A percentile compares a stretch with the other conserved stretches of the same genome.
Conservation (phyloP, 2,329 filamentous ascomycete genomes). For the Sporothrix inflata region DNA sequence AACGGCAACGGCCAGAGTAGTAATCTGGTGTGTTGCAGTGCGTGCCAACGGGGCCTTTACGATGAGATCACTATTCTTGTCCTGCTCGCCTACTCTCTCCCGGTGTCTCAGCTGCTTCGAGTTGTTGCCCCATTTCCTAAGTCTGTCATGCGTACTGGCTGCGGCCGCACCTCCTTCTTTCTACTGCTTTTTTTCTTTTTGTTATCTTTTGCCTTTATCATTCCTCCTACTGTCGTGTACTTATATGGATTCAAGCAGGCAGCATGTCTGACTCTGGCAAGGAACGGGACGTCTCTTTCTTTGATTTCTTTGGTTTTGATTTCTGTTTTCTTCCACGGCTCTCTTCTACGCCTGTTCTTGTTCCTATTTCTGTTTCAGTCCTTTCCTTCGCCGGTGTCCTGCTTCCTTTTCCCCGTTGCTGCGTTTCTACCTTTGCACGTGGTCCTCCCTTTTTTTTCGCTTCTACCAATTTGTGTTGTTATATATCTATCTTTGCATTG, state of each 20-base stretch:
- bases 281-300: not conserved
- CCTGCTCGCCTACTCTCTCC: not conserved
- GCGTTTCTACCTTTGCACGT: not conserved
- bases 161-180: too few species aligned
- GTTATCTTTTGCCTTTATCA: too few species aligned
- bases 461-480: conserved; percentile 22
- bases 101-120: too few species aligned
- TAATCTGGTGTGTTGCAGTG: not conserved
- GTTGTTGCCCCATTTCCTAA: too few species aligned
- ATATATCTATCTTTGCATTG: conserved; percentile 20
- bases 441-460: conserved; percentile 14
- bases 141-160: too few species aligned
- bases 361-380: not conserved
- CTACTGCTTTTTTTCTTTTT: too few species aligned
- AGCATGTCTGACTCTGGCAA: not conserved
- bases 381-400: not conserved
- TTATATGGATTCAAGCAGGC: not conserved
- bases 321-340: not conserved
- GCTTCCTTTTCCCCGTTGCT: not conserved
- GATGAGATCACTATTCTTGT: not conserved
- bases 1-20: conserved; percentile 70
- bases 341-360: not conserved
- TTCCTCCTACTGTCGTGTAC: not conserved
- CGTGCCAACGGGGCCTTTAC: not conserved
- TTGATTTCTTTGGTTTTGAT: not conserved